A percentile compares a stretch with the other conserved stretches of the same genome.
phyloP scores from a whole-genome alignment of 768 basidiomycete species.

The Xerocomellus intermedius region DNA sequence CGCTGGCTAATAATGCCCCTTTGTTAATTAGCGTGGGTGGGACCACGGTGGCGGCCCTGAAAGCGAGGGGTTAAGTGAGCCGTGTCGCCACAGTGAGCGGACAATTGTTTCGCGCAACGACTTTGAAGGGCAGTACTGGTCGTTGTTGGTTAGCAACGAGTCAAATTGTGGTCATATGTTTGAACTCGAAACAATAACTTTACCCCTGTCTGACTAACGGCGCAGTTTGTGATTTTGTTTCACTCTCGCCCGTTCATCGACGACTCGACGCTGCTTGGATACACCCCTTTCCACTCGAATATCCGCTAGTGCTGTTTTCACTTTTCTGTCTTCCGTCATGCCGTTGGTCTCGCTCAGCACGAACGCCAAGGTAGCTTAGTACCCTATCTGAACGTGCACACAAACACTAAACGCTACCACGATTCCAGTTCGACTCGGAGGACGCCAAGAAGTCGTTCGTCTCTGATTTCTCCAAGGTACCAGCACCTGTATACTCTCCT shows the following conservation, averaged over 20 bases:
- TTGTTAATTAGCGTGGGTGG: conserved; percentile 1
- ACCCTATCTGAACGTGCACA: neutral
- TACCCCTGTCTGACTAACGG: neutral
- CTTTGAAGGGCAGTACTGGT: no score
- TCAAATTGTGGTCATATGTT: neutral
- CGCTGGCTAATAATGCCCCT: neutral
- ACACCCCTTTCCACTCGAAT: neutral
- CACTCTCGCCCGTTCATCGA: neutral
- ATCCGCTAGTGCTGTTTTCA: neutral
- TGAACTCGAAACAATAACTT: neutral
- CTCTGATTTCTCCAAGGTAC: conserved; percentile 58
- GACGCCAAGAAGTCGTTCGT: conserved; percentile 36
- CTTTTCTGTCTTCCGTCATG: conserved; percentile 23
- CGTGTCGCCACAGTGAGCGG: neutral
- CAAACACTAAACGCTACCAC: neutral
- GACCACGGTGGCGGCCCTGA: neutral
- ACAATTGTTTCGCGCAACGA: no score
- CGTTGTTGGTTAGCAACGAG: neutral
- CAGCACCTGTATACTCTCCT: neutral
- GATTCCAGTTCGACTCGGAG: conserved; percentile 15
- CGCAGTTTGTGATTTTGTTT: neutral
- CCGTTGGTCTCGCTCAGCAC: conserved; percentile 40
- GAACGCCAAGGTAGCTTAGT: conserved; percentile 33
- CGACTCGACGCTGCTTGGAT: neutral
- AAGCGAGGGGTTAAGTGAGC: neutral